A percentile compares a stretch with the other conserved stretches of the same genome.
Conservation (phyloP, 2,329 filamentous ascomycete genomes). For the Pseudocercospora eumusae region DNA sequence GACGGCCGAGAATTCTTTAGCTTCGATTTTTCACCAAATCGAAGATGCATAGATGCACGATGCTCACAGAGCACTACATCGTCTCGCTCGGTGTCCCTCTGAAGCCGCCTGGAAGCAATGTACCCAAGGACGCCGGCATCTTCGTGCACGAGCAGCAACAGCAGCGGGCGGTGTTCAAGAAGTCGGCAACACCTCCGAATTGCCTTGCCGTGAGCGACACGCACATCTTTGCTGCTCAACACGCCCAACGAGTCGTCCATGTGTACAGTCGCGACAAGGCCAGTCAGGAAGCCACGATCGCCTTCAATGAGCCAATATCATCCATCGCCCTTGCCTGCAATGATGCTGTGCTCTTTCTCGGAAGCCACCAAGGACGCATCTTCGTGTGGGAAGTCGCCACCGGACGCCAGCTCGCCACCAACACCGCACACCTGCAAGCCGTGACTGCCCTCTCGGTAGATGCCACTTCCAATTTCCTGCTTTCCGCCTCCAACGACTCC, state of each 20-base stretch:
- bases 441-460: constrained; percentile 74
- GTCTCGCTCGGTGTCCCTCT: constrained; percentile 50
- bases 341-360: constrained; percentile 69
- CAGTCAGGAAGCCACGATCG: constrained; percentile 83
- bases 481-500: constrained; percentile 81
- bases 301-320: constrained; percentile 83
- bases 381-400: constrained; percentile 89
- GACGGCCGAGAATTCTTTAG: no score
- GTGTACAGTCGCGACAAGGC: constrained; percentile 73
- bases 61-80: constrained; percentile 55
- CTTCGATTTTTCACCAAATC: no score
- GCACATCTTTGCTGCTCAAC: constrained; percentile 89
- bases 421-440: constrained; percentile 75
- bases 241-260: constrained; percentile 87
- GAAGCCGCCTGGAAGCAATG: constrained; percentile 49
- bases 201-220: constrained; percentile 76
- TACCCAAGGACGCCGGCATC: constrained; percentile 77
- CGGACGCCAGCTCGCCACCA: constrained; percentile 73
- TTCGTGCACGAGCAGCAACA: constrained; percentile 77
- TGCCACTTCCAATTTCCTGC: constrained; percentile 69
- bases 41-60: no score
- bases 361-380: constrained; percentile 80
- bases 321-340: constrained; percentile 72
- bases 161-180: constrained; percentile 83
- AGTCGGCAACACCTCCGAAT: constrained; percentile 78